Percentiles rank a stretch among this genome's conserved stretches.
These are phyloP conservation scores for Laburnicola sp. DNA, from an alignment of 2,329 filamentous ascomycete genomes.

Conservation along the genomic window DNA sequence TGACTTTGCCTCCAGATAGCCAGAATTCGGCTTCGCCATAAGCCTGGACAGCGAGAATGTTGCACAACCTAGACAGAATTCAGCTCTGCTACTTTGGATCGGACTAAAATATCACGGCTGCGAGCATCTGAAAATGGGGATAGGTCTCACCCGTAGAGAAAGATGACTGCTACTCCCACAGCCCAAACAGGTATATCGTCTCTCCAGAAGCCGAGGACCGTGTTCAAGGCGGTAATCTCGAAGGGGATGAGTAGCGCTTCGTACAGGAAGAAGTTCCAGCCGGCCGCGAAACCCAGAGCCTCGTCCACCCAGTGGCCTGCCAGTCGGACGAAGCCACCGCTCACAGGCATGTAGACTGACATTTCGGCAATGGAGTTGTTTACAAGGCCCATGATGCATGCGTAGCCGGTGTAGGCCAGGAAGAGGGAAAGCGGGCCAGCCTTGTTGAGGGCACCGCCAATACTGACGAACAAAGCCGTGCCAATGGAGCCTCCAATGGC, in stretches of 20 bases:
- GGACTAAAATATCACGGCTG: too few species aligned
- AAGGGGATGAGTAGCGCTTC: constrained; percentile 54
- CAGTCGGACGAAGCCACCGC: constrained; percentile 64
- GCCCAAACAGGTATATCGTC: constrained; percentile 46
- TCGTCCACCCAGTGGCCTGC: constrained; percentile 67
- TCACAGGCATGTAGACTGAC: constrained; percentile 62
- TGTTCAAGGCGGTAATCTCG: constrained; percentile 49
- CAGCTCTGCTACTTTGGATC: too few species aligned
- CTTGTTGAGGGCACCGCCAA: constrained; percentile 55
- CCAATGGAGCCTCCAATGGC: constrained; percentile 40
- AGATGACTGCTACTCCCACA: constrained; percentile 43
- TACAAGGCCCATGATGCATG: constrained; percentile 58
- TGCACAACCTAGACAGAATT: too few species aligned
- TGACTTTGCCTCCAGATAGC: constrained; percentile 46
- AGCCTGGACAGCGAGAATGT: constrained; percentile 45
- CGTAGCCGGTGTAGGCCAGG: constrained; percentile 60
- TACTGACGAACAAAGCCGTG: constrained; percentile 59
- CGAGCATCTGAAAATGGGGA: neutral
- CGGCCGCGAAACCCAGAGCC: constrained; percentile 60
- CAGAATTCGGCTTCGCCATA: constrained; percentile 49
- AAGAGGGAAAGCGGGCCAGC: constrained; percentile 57
- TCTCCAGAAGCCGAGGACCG: constrained; percentile 45
- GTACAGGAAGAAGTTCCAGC: constrained; percentile 53
- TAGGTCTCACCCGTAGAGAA: constrained; percentile 40
- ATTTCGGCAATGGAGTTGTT: constrained; percentile 68